Evolutionary conservation across 495 filamentous ascomycete genomes (phyloP), one percentile per base, ranked within the genome.

Genomic region (Viridothelium virens): DNA sequence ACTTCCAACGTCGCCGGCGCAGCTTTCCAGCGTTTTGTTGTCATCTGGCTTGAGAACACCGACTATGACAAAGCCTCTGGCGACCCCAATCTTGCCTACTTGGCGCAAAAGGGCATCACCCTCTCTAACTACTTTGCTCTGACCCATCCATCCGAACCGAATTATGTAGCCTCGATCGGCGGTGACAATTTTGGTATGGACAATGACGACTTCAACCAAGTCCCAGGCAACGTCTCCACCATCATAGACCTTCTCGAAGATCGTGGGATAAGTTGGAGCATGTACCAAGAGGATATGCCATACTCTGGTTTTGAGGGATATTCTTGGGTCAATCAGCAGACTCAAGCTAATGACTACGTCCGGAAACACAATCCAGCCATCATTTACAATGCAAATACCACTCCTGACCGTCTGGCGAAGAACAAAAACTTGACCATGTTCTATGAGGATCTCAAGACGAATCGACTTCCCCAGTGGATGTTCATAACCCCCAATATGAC

Each of bases 61-160:
- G 74, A 76, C 66, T 76, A 70, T 63, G 68, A 71, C 38, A 66
- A 72, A 41, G 74, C 74, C n/a, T 59, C 61, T 11, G 67, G 68
- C 14, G 74, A 76, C 65, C 74, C 74, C 10, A 73, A 73, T 64
- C 67, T 76, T n/a, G 67, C 66, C 39, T 74, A 69, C 64, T 67
- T 76, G 11, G 74, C 73, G 3, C 65, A 68, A 25, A 69, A 73
- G 38, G 74, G 73, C 16, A 74, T 76, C 41, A 70, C 70, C 14
- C 67, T 76, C 2, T 63, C 69, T 16, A 74, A 76, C 59, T 68
- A 74, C 66, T 84, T 81, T 71, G 83, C 78, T 4, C 79, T 84
- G 11, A 87, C 84, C 1, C 84, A 86, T 67, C 84, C 84, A 5
- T 70, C 68, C 41, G 72, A 75, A 71, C 74, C 74, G 6, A 76